Conservation (phyloP, 202 grass and related monocot genomes). For the Panicum virgatum region DNA sequence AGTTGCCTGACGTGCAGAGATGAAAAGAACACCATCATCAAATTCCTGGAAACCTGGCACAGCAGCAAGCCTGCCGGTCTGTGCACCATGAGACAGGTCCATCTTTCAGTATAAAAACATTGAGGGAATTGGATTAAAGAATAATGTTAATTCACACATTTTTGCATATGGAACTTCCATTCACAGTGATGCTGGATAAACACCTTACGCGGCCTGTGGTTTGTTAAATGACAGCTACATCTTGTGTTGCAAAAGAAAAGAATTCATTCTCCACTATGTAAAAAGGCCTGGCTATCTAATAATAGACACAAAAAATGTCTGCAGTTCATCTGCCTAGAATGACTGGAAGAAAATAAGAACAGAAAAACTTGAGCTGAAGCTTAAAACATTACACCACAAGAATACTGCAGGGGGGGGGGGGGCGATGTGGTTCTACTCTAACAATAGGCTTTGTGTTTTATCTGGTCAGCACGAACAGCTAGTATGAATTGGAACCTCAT, state of each 20-base stretch:
- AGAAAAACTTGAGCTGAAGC: neutral
- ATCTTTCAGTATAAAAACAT: neutral
- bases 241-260: neutral
- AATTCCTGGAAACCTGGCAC: slow-evolving; percentile 24
- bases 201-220: neutral
- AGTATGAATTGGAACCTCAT: neutral
- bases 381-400: neutral
- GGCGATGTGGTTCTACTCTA: neutral
- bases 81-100: slow-evolving; percentile 22
- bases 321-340: neutral
- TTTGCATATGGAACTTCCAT: neutral
- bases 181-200: slow-evolving; percentile 11
- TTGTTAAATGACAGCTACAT: neutral
- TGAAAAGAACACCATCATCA: neutral
- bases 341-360: neutral
- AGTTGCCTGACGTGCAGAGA: neutral
- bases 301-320: neutral
- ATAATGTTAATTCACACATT: neutral
- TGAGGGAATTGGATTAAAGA: neutral
- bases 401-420: neutral
- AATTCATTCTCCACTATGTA: neutral
- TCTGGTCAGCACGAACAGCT: neutral
- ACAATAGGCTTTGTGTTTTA: neutral
- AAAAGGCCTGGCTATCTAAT: neutral
- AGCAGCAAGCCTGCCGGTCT: slow-evolving; percentile 10